phyloP scores from a whole-genome alignment of 2,329 filamentous ascomycete genomes.

The Rhytidhysteron rufulum region DNA sequence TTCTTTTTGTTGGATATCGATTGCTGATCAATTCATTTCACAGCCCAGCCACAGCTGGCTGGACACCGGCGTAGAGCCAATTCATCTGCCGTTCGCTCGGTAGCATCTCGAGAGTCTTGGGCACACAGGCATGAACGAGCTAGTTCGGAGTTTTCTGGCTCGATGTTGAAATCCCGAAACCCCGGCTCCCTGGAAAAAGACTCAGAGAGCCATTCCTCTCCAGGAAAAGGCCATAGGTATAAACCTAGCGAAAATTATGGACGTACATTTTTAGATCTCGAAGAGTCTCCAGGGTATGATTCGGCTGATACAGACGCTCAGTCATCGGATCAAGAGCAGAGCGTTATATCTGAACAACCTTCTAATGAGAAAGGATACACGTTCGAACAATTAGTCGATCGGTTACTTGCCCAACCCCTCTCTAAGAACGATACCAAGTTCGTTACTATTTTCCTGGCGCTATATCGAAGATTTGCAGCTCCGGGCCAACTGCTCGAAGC shows the following conservation, averaged over 20 bases:
- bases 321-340: conserved; percentile 57
- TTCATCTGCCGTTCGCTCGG: conserved; percentile 40
- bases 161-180: conserved; percentile 26
- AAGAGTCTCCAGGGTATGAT: conserved; percentile 67
- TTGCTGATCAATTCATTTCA: conserved; percentile 11
- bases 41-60: conserved; percentile 32
- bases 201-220: conserved; percentile 16
- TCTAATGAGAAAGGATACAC: conserved; percentile 59
- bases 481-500: conserved; percentile 74
- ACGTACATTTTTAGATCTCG: conserved; percentile 61
- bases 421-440: conserved; percentile 89
- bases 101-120: conserved; percentile 37
- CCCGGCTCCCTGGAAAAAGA: conserved; percentile 11
- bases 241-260: conserved; percentile 42
- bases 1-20: neutral
- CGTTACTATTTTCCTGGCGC: conserved; percentile 78
- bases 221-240: conserved; percentile 32
- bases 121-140: conserved; percentile 43
- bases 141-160: conserved; percentile 43
- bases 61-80: conserved; percentile 41
- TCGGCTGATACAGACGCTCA: conserved; percentile 64
- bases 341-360: conserved; percentile 31
- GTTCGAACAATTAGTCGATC: conserved; percentile 64
- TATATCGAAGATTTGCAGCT: conserved; percentile 90
- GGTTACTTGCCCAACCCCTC: conserved; percentile 76